Conservation (phyloP, 257 asterid species). For the Asclepias syriaca region DNA sequence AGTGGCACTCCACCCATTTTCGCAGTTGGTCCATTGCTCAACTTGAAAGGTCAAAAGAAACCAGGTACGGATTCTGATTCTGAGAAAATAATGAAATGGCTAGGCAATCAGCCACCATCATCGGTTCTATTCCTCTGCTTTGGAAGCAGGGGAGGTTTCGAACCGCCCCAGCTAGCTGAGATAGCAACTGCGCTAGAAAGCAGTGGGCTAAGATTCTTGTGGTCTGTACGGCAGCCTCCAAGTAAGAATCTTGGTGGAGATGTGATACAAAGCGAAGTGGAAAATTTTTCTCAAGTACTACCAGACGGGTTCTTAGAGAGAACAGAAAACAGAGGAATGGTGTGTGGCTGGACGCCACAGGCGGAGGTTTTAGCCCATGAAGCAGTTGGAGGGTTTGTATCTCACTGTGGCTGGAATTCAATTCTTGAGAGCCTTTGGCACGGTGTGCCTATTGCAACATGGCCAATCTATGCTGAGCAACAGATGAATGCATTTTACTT, state of each 20-base stretch:
- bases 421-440: constrained; percentile 1
- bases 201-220: constrained; percentile 8
- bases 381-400: constrained; percentile 15
- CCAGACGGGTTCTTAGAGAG: constrained; percentile 12
- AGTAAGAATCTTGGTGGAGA: not conserved
- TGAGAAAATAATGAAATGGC: constrained; percentile 19
- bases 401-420: constrained; percentile 15
- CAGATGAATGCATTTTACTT: constrained; percentile 9
- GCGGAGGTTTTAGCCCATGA: constrained; percentile 9
- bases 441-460: constrained; percentile 13
- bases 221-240: not conserved
- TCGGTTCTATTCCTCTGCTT: constrained; percentile 16
- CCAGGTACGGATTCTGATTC: not conserved
- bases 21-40: not conserved
- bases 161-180: not conserved
- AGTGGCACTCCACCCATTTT: not conserved
- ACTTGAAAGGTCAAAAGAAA: not conserved
- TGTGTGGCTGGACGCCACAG: constrained; percentile 19
- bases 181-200: constrained; percentile 11
- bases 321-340: constrained; percentile 10
- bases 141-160: constrained; percentile 8
- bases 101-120: constrained; percentile 9
- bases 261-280: not conserved
- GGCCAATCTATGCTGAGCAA: constrained; percentile 17
- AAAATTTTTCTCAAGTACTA: not conserved